A percentile compares a stretch with the other conserved stretches of the same genome.
These are phyloP conservation scores for Chaetomiaceae sp. DNA, from an alignment of 2,329 filamentous ascomycete genomes.

Conservation along the genomic window DNA sequence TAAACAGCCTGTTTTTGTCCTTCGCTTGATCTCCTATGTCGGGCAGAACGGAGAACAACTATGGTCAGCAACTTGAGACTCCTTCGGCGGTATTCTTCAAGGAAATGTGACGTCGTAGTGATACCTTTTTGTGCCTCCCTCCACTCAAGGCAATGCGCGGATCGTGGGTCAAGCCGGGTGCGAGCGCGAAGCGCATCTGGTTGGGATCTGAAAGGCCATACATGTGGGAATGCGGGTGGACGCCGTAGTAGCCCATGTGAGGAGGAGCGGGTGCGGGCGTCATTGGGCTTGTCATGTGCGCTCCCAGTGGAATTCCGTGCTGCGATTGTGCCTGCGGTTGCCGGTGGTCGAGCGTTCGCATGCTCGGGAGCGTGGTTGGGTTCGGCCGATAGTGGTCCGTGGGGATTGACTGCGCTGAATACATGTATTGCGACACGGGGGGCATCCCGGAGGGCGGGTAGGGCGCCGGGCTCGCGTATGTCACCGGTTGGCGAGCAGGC, in stretches of 20 bases:
- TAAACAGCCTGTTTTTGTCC: conserved; percentile 60
- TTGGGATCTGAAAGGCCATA: conserved; percentile 42
- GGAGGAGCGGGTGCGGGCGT: conserved; percentile 36
- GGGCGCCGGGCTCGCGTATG: conserved; percentile 24
- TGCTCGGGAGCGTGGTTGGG: conserved; percentile 40
- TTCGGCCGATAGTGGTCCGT: conserved; percentile 37
- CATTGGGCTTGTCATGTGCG: conserved; percentile 34
- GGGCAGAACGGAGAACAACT: conserved; percentile 22
- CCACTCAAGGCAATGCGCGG: conserved; percentile 44
- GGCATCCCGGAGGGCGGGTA: conserved; percentile 25
- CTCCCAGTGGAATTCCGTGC: conserved; percentile 36
- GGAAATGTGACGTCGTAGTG: conserved; percentile 21
- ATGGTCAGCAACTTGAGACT: conserved; percentile 26
- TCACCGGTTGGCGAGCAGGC: conserved; percentile 24
- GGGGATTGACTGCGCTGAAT: conserved; percentile 21
- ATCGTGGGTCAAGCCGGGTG: conserved; percentile 39
- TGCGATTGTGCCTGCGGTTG: conserved; percentile 29
- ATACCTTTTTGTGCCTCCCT: conserved; percentile 55
- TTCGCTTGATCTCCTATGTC: conserved; percentile 58
- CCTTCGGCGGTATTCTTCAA: conserved; percentile 2
- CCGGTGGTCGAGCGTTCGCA: conserved; percentile 40
- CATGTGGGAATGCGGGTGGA: conserved; percentile 38
- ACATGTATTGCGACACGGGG: conserved; percentile 22
- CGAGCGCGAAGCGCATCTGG: conserved; percentile 44
- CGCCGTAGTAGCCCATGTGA: conserved; percentile 42